phyloP scores from a whole-genome alignment of 148 eudicot genomes.

The Talinum fruticosum region DNA sequence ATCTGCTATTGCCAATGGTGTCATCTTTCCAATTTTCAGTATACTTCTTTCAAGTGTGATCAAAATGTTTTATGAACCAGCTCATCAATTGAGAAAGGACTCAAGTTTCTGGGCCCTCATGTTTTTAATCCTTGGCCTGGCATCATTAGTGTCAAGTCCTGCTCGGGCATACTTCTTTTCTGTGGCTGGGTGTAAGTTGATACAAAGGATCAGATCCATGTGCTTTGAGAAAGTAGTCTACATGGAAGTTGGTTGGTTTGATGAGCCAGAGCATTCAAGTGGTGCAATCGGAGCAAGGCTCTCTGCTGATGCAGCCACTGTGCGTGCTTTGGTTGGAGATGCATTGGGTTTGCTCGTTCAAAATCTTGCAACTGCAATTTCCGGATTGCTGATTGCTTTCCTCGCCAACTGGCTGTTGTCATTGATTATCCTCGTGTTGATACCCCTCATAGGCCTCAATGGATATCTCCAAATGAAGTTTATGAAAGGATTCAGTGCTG shows the following conservation, averaged over 20 bases:
- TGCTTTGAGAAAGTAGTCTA: constrained; percentile 60
- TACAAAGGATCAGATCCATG: constrained; percentile 35
- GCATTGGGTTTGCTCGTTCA: constrained; percentile 61
- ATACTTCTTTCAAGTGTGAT: constrained; percentile 29
- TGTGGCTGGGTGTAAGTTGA: constrained; percentile 27
- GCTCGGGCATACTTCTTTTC: constrained; percentile 20
- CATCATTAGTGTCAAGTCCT: constrained; percentile 18
- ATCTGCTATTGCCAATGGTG: constrained; percentile 23
- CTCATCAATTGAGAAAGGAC: constrained; percentile 22
- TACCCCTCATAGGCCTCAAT: constrained; percentile 56
- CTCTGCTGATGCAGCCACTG: constrained; percentile 61
- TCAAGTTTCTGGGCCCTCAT: constrained; percentile 25
- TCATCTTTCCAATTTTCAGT: constrained; percentile 22
- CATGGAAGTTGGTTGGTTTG: constrained; percentile 81
- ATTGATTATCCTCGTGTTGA: constrained; percentile 52
- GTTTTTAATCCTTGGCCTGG: constrained; percentile 25
- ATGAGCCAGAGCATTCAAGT: constrained; percentile 58
- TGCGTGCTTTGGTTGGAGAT: constrained; percentile 69
- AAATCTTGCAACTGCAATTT: constrained; percentile 41
- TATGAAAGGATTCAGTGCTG: constrained; percentile 64
- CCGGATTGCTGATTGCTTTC: constrained; percentile 62
- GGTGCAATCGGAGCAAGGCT: constrained; percentile 75
- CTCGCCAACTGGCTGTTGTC: constrained; percentile 68
- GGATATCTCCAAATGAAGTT: constrained; percentile 56
- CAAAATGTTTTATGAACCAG: constrained; percentile 23